Base-by-base conservation (phyloP, 2,329 filamentous ascomycete species). In the Penicillium corylophilum region DNA sequence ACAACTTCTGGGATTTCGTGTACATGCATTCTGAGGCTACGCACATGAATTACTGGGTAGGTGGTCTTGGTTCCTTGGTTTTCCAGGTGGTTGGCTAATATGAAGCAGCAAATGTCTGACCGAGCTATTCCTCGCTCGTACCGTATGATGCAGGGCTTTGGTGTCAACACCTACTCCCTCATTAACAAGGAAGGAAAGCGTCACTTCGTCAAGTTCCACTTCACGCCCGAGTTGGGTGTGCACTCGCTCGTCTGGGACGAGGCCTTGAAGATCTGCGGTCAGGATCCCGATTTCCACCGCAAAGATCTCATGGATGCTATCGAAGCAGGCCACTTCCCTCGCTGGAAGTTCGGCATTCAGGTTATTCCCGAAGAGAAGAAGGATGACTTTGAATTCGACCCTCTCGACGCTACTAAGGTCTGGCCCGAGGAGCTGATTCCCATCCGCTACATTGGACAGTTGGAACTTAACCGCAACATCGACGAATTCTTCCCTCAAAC, bases 261-360 rank as follows among this genome's bases (percentile, higher is more conserved):
- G 67, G 86, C 88, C 0, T 72, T 91, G 45, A 91, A 92, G 74
- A 74, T 92, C 1, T 79, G 76, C 10, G 87, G 87, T 0, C 84
- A 89, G 62, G 87, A 93, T 52, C 88, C 89, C 0, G 89, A 94
- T 54, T 93, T 90, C 74, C 89, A 93, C 61, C 83, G 88, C 51
- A 90, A 89, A 68, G 89, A 93, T 59, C 76, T 94, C 0, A 80
- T 79, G 63, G 83, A 88, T 53, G 88, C 89, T 5, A 93, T 94
- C 46, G 83, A 87, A 12, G 84, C 77, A 15, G 87, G 87, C 6
- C 78, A 79, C 0, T 91, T 79, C 61, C 88, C 89, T 8, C 87
- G 84, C 64, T 94, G 88, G 88, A 87, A 87, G 64, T 89, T 94
- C 53, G 88, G 87, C 39, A 85, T 95, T n/a, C 90, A 95, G 64